These are phyloP conservation scores for Aphanomyces invadans DNA, from an alignment of 352 stramenopile genomes.

Conservation along the genomic window DNA sequence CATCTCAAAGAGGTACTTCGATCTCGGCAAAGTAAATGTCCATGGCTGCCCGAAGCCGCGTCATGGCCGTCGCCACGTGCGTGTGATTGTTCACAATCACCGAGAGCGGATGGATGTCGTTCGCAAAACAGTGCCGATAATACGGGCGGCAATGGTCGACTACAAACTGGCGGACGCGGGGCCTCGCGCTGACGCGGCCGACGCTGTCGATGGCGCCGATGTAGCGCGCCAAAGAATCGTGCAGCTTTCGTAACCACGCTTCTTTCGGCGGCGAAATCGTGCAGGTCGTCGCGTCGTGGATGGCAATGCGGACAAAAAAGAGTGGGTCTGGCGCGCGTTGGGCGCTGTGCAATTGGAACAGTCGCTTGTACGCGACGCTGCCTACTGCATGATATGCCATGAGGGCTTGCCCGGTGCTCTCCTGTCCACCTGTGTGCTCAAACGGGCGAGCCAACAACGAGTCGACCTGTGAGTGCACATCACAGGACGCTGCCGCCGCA, in stretches of 20 bases:
- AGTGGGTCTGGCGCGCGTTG: not conserved
- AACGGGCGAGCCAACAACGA: not conserved
- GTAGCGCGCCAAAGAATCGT: not conserved
- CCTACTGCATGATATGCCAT: not conserved
- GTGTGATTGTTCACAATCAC: not conserved
- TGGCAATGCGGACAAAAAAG: not conserved
- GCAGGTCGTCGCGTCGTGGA: not conserved
- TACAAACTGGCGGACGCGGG: not conserved
- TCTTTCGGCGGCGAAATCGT: not conserved
- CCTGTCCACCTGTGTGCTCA: not conserved
- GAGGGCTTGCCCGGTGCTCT: not conserved
- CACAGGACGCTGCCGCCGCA: not conserved
- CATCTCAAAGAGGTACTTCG: not conserved
- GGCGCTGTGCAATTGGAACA: conserved; percentile 8
- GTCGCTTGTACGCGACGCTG: conserved; percentile 7
- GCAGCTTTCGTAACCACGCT: not conserved
- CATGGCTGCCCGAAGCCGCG: not conserved
- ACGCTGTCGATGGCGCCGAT: not conserved
- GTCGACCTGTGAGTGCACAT: not conserved
- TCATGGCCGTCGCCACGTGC: not conserved
- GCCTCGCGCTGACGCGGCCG: not conserved
- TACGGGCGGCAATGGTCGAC: conserved; percentile 3
- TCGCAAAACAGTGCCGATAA: conserved; percentile 6
- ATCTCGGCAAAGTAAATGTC: conserved; percentile 22
- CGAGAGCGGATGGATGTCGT: not conserved